phyloP scores from a whole-genome alignment of 2,329 filamentous ascomycete genomes.

The Aspergillus versicolor region DNA sequence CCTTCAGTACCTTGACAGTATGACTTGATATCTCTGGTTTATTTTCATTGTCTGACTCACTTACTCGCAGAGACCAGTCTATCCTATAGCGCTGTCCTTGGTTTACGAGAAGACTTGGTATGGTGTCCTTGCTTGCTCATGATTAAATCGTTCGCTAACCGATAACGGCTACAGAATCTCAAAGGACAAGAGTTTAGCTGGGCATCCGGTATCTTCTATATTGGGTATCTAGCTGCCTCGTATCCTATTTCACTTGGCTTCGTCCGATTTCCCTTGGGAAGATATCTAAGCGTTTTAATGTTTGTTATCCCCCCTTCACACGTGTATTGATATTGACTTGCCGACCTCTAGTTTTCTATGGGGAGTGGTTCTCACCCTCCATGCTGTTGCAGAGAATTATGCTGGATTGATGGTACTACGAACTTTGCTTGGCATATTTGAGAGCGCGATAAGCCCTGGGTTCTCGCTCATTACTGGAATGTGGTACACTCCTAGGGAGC shows the following conservation, averaged over 20 bases:
- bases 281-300: conserved; percentile 28
- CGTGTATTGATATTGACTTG: background rate
- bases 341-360: conserved; percentile 21
- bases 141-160: background rate
- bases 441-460: conserved; percentile 35
- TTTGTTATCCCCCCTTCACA: background rate
- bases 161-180: background rate
- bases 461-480: conserved; percentile 33
- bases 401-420: conserved; percentile 38
- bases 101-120: conserved; percentile 16
- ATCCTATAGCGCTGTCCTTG: conserved; percentile 16
- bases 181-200: conserved; percentile 20
- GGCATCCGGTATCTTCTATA: conserved; percentile 25
- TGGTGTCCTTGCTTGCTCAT: no score
- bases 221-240: conserved; percentile 29
- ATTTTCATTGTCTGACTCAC: background rate
- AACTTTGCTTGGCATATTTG: conserved; percentile 43
- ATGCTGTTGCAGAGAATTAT: conserved; percentile 34
- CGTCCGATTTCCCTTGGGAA: conserved; percentile 32
- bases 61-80: conserved; percentile 15
- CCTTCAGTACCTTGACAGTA: conserved; percentile 33
- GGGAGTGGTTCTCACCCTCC: conserved; percentile 29
- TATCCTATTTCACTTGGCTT: conserved; percentile 36
- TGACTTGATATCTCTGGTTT: background rate
- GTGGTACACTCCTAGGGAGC: conserved; percentile 28